A percentile compares a stretch with the other conserved stretches of the same genome.
Evolutionary conservation across 129 eudicot genomes (phyloP).

Genomic region (Ambrosia artemisiifolia): DNA sequence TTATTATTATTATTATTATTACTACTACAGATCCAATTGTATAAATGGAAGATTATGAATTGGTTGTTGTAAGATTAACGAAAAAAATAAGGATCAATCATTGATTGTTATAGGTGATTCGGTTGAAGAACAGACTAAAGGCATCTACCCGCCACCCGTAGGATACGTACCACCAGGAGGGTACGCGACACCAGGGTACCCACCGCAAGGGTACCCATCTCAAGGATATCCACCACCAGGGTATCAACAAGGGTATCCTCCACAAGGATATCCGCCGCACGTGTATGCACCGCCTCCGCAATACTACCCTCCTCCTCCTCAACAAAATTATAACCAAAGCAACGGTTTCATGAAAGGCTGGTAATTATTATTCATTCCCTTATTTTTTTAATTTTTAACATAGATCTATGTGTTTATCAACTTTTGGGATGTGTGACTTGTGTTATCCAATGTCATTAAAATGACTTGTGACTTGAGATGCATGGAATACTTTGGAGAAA

Average conservation of each 20-base stretch:
- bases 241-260: slow-evolving; percentile 43
- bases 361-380: slow-evolving; percentile 29
- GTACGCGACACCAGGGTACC: slow-evolving; percentile 32
- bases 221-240: slow-evolving; percentile 28
- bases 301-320: neutral
- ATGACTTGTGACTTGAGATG: neutral
- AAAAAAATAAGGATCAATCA: neutral
- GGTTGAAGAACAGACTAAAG: slow-evolving; percentile 43
- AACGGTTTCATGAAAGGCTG: slow-evolving; percentile 62
- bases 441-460: neutral
- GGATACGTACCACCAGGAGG: neutral
- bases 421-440: neutral
- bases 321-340: neutral
- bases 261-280: slow-evolving; percentile 34
- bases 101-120: slow-evolving; percentile 42
- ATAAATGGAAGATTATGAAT: neutral
- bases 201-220: slow-evolving; percentile 48
- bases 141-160: slow-evolving; percentile 31
- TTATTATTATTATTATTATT: neutral
- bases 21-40: slow-evolving; percentile 4
- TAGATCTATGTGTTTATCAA: neutral
- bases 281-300: slow-evolving; percentile 45
- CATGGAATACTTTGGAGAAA: neutral
- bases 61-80: neutral
- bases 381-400: neutral